Percentiles rank a stretch among this genome's conserved stretches.
Conservation (phyloP, 306 rosid species). For the Quercus wislizeni region DNA sequence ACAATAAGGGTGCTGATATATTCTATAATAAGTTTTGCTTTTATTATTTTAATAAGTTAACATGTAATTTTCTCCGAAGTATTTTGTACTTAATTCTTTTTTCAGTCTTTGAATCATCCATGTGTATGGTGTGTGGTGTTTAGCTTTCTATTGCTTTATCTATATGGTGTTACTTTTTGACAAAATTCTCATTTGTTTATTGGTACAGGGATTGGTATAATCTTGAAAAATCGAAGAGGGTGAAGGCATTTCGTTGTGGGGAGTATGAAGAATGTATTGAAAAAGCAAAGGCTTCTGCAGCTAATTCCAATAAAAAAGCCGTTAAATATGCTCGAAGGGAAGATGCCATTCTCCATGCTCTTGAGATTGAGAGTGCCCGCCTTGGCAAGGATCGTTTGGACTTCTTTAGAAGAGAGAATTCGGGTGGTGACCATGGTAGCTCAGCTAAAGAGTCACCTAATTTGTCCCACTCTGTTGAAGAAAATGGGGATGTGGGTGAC, state of each 20-base stretch:
- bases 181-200: constrained; percentile 19
- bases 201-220: constrained; percentile 90
- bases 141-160: constrained; percentile 20
- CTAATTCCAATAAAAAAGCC: constrained; percentile 71
- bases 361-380: constrained; percentile 78
- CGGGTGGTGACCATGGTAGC: constrained; percentile 45
- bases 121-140: constrained; percentile 17
- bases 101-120: neutral
- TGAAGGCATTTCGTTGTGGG: constrained; percentile 95
- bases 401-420: constrained; percentile 42
- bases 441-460: constrained; percentile 50
- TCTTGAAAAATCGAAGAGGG: constrained; percentile 91
- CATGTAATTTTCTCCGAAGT: neutral
- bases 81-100: neutral
- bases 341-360: constrained; percentile 98
- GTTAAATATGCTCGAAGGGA: constrained; percentile 98
- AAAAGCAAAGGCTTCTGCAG: constrained; percentile 84
- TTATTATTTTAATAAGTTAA: neutral
- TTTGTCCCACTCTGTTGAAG: constrained; percentile 51
- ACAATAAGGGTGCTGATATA: neutral
- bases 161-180: constrained; percentile 31
- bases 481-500: constrained; percentile 45
- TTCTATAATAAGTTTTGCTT: neutral
- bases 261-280: constrained; percentile 90
- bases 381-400: constrained; percentile 51